phyloP scores from a whole-genome alignment of 768 basidiomycete genomes.

The Russula earlei region DNA sequence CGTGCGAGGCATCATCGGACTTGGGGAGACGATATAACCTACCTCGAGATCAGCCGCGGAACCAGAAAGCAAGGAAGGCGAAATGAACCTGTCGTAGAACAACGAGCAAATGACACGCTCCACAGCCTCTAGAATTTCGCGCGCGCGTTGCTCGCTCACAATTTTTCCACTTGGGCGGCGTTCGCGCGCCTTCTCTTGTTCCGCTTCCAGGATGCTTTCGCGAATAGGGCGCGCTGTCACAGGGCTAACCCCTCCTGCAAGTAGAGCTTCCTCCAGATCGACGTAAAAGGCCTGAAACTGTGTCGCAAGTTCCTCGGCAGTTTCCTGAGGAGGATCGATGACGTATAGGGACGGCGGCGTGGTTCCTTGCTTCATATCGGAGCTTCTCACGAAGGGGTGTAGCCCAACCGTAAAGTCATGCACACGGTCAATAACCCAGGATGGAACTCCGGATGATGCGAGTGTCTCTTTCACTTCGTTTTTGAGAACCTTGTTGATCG shows the following conservation, averaged over 20 bases:
- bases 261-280: conserved; percentile 54
- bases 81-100: conserved; percentile 74
- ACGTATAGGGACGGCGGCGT: conserved; percentile 25
- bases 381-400: conserved; percentile 44
- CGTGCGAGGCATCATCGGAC: conserved; percentile 75
- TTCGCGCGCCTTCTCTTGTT: conserved; percentile 14
- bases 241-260: conserved; percentile 31
- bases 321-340: conserved; percentile 37
- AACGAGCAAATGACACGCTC: conserved; percentile 62
- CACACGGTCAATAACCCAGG: conserved; percentile 56
- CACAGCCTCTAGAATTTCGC: conserved; percentile 58
- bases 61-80: neutral
- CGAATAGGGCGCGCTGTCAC: conserved; percentile 22
- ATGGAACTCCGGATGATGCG: conserved; percentile 33
- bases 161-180: conserved; percentile 21
- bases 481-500: conserved; percentile 43
- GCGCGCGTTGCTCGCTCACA: conserved; percentile 31
- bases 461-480: conserved; percentile 43
- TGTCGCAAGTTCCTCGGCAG: conserved; percentile 42
- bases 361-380: conserved; percentile 3
- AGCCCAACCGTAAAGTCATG: conserved; percentile 44
- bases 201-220: conserved; percentile 19
- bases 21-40: conserved; percentile 74
- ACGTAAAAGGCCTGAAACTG: conserved; percentile 66
- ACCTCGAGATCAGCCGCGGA: conserved; percentile 3